Percentiles rank a stretch among this genome's conserved stretches.
These are phyloP conservation scores for Vicia faba DNA, from an alignment of 306 rosid genomes.

Conservation along the genomic window DNA sequence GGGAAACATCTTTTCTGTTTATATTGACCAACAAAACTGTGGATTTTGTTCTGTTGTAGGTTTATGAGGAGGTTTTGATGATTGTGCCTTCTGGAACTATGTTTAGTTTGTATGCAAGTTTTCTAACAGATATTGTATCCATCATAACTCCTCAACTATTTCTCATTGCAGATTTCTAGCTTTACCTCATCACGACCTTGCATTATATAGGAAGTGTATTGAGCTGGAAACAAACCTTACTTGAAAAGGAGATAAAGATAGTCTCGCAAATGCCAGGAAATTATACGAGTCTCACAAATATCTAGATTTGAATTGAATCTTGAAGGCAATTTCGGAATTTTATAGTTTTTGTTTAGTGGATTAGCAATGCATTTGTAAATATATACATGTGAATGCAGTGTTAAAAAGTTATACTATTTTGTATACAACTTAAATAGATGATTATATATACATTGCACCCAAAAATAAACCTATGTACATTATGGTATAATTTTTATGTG, in stretches of 20 bases:
- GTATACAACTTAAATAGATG: too few species aligned
- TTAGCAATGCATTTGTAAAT: too few species aligned
- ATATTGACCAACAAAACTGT: conserved; percentile 29
- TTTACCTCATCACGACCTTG: conserved; percentile 85
- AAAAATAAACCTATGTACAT: too few species aligned
- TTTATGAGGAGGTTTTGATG: conserved; percentile 80
- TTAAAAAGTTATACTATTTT: too few species aligned
- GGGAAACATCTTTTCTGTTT: conserved; percentile 17
- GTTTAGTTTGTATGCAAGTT: conserved; percentile 58
- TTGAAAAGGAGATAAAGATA: conserved; percentile 63
- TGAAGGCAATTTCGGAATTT: too few species aligned
- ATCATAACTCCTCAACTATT: conserved; percentile 16
- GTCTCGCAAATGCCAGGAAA: conserved; percentile 67
- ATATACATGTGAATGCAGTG: too few species aligned
- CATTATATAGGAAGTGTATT: conserved; percentile 62
- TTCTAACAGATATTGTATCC: conserved; percentile 49
- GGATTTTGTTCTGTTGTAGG: conserved; percentile 47
- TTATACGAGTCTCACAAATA: conserved; percentile 72
- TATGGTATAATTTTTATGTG: too few species aligned
- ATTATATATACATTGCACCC: too few species aligned
- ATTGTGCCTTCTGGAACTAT: conserved; percentile 56
- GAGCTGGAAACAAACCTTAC: conserved; percentile 80
- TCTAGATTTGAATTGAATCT: too few species aligned
- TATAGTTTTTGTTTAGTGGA: too few species aligned
- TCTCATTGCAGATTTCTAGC: conserved; percentile 70